Percentiles rank a stretch among this genome's conserved stretches.
phyloP scores from a whole-genome alignment of 257 asterid genomes.

The Henckelia pumila region DNA sequence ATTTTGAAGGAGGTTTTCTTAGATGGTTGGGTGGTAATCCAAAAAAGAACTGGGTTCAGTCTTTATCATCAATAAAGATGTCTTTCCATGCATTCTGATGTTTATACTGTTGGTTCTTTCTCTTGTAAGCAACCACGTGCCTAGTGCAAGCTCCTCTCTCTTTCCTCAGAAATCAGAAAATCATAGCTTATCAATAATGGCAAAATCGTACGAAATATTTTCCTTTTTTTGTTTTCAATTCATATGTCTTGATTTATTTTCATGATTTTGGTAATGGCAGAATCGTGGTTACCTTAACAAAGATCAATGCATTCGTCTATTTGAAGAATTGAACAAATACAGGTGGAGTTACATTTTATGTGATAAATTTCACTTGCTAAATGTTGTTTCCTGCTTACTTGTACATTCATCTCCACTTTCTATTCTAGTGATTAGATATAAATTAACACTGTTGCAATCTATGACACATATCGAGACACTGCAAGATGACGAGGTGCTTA shows the following conservation, averaged over 20 bases:
- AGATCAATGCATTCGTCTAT: constrained; percentile 77
- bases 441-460: constrained; percentile 14
- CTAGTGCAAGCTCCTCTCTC: constrained; percentile 11
- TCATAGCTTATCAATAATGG: constrained; percentile 5
- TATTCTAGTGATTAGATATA: constrained; percentile 1
- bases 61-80: background rate
- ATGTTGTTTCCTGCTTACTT: constrained; percentile 16
- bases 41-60: background rate
- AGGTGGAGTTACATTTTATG: constrained; percentile 48
- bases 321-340: constrained; percentile 94
- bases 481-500: background rate
- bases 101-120: constrained; percentile 5
- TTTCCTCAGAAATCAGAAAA: constrained; percentile 8
- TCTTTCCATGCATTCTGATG: background rate
- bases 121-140: constrained; percentile 9
- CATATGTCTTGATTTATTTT: background rate
- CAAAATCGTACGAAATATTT: constrained; percentile 9
- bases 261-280: constrained; percentile 39
- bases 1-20: background rate
- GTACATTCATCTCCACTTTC: background rate
- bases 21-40: background rate
- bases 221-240: background rate
- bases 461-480: background rate
- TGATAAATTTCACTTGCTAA: constrained; percentile 9
- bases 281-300: constrained; percentile 62